phyloP scores from a whole-genome alignment of 75 land plant genomes.

The Sequoia sempervirens region DNA sequence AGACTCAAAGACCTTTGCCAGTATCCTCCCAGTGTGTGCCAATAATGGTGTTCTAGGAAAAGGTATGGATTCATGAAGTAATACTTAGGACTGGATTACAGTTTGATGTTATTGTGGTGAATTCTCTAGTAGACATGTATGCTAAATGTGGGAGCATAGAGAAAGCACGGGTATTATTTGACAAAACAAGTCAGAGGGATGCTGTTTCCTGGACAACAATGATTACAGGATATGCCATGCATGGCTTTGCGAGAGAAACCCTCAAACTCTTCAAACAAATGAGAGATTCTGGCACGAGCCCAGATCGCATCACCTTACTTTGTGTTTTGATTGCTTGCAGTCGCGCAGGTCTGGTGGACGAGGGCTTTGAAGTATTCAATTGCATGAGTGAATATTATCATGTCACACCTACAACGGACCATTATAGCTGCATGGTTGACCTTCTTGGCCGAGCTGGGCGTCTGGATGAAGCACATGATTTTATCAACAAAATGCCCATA shows the following conservation, averaged over 20 bases:
- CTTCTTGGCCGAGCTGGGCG: slow-evolving; percentile 13
- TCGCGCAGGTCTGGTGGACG: slow-evolving; percentile 3
- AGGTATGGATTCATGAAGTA: slow-evolving; percentile 46
- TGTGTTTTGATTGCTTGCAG: slow-evolving; percentile 8
- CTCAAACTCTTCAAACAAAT: slow-evolving; percentile 32
- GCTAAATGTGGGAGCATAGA: slow-evolving; percentile 46
- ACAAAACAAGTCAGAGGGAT: slow-evolving; percentile 32
- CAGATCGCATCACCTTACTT: slow-evolving; percentile 37
- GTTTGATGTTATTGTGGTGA: slow-evolving; percentile 37
- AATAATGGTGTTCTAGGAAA: slow-evolving; percentile 43
- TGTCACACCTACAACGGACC: slow-evolving; percentile 6
- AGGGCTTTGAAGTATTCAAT: slow-evolving; percentile 9
- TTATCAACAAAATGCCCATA: slow-evolving; percentile 10
- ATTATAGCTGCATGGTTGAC: slow-evolving; percentile 13
- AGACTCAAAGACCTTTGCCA: slow-evolving; percentile 9
- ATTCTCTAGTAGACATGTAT: slow-evolving; percentile 67
- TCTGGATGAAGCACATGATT: slow-evolving; percentile 8
- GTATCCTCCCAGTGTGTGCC: slow-evolving; percentile 44
- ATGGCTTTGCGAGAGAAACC: slow-evolving; percentile 50
- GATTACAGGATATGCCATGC: slow-evolving; percentile 59
- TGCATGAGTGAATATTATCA: slow-evolving; percentile 7
- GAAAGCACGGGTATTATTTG: slow-evolving; percentile 33
- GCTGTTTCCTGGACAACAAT: slow-evolving; percentile 62
- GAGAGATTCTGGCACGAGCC: slow-evolving; percentile 24
- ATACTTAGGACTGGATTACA: slow-evolving; percentile 25